These are phyloP conservation scores for Kodamaea fungicola DNA, from an alignment of 1,139 yeast genomes.

Conservation along the genomic window DNA sequence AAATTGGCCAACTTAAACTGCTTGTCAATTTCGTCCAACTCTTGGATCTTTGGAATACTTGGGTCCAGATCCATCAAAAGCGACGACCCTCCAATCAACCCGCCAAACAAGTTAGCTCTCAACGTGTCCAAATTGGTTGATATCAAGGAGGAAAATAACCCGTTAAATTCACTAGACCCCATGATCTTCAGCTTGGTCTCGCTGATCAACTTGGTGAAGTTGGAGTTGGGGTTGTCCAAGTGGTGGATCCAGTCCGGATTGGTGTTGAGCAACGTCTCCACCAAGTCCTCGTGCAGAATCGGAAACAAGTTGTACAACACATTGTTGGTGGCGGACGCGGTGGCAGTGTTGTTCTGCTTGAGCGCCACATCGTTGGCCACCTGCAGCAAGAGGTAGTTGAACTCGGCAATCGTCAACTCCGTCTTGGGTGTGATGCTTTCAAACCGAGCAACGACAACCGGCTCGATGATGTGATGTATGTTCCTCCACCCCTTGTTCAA, in stretches of 20 bases:
- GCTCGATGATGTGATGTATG: constrained; percentile 52
- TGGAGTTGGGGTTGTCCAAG: constrained; percentile 37
- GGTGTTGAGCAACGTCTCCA: constrained; percentile 43
- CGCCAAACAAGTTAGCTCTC: constrained; percentile 21
- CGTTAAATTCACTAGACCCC: constrained; percentile 19
- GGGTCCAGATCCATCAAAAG: constrained; percentile 6
- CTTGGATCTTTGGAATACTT: constrained; percentile 14
- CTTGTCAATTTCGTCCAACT: constrained; percentile 17
- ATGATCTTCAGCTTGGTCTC: constrained; percentile 38
- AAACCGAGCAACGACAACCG: constrained; percentile 60
- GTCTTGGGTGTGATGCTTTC: constrained; percentile 66
- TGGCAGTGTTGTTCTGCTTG: constrained; percentile 11
- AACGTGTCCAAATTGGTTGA: constrained; percentile 28
- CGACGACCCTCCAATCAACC: constrained; percentile 8
- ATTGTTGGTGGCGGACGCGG: constrained; percentile 9
- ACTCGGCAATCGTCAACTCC: constrained; percentile 60
- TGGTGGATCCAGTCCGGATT: constrained; percentile 42
- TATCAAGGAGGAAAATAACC: constrained; percentile 29
- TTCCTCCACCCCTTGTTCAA: constrained; percentile 80
- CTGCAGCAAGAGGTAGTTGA: constrained; percentile 28
- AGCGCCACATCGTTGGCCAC: constrained; percentile 17
- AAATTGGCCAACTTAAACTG: constrained; percentile 63
- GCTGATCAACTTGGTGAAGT: constrained; percentile 43
- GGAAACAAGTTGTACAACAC: constrained; percentile 38
- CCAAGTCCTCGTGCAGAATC: constrained; percentile 35